Evolutionary conservation across 345 rosid genomes (phyloP), one percentile per base, ranked within the genome.

Genomic region (Cardamine occulta): DNA sequence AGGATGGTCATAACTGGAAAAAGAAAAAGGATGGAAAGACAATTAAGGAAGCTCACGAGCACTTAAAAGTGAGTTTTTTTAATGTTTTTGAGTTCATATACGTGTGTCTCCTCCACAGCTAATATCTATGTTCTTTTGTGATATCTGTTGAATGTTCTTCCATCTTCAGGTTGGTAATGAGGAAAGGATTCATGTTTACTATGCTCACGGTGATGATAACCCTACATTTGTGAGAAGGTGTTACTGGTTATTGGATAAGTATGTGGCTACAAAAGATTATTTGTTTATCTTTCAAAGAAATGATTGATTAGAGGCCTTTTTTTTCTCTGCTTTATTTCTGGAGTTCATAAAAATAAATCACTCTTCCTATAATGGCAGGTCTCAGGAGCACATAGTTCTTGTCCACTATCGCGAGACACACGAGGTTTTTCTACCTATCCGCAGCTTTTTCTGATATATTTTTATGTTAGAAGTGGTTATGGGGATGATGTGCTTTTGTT

Each of bases 241-340:
- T 86, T 96, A 96, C 72, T 96, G 99, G 99, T 86, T 96, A 68
- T 89, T 96, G 66, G 98, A 96, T 81, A 96, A 96, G 99, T 96
- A 88, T 37, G 97, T 77, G 71, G 66, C 80, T 35, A 47, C 56
- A 40, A 34, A 70, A 44, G 29, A 63, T 40, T 47, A 73, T 52
- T 32, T 7, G 13, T 15, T 76, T 35, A 66, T 13, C 8, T 4
- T 37, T 49, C 21, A 23, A 17, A 5, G 23, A 62, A 74, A 12
- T 44, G 0, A 35, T 47, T 58, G 2, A 52, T 44, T 40, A 31
- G 18, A 63, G 37, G 47, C 47, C 26, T 35, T 58, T 31, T 49
- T 49, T 57, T 51, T 23, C 31, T 37, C 40, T 42, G 32, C 64
- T 51, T 40, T n/a, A 3, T 74, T 75, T 66, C 63, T 68, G 6